A percentile compares a stretch with the other conserved stretches of the same genome.
These are phyloP conservation scores for Populus davidiana DNA, from an alignment of 345 rosid genomes.

Conservation along the genomic window DNA sequence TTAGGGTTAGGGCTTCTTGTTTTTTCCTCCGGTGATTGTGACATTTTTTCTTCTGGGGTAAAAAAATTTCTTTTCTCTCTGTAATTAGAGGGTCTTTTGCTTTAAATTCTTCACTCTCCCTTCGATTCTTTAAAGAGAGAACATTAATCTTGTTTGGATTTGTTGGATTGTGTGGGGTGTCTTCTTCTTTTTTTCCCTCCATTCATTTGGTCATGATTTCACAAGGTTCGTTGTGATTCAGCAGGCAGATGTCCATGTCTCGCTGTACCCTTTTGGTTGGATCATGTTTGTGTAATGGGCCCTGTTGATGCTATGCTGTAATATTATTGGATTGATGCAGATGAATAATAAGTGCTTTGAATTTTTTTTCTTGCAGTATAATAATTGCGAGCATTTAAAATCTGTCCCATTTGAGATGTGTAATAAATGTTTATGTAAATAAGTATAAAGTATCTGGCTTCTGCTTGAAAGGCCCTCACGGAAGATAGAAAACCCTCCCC, in stretches of 20 bases:
- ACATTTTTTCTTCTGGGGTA: constrained; percentile 16
- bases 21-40: constrained; percentile 11
- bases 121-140: neutral
- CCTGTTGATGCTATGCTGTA: neutral
- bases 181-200: neutral
- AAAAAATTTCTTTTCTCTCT: neutral
- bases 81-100: neutral
- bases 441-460: neutral
- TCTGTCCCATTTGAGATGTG: neutral
- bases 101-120: neutral
- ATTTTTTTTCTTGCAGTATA: neutral
- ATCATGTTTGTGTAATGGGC: neutral
- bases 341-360: neutral
- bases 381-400: neutral
- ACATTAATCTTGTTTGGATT: neutral
- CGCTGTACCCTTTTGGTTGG: neutral
- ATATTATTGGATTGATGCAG: neutral
- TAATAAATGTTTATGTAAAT: neutral
- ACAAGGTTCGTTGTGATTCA: neutral
- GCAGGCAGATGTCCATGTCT: neutral
- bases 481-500: too few relatives aligned
- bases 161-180: neutral
- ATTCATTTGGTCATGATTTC: constrained; percentile 1
- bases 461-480: too few relatives aligned
- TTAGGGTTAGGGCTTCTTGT: constrained; percentile 10